These are phyloP conservation scores for Carex parvula DNA, from an alignment of 176 grass and related monocot genomes.

Conservation along the genomic window DNA sequence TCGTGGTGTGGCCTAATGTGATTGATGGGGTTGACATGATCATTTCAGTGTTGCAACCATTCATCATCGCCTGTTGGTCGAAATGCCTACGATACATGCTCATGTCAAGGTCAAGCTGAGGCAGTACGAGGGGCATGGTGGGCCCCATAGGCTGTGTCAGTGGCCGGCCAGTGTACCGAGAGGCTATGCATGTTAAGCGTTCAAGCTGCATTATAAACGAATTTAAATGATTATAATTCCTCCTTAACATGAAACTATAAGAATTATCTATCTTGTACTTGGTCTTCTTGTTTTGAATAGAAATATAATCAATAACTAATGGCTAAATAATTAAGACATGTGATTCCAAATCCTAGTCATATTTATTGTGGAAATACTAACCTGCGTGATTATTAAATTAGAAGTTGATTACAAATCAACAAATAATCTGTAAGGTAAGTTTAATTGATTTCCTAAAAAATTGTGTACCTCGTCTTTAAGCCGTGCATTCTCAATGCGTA, in stretches of 20 bases:
- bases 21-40: slow-evolving; percentile 31
- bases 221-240: background rate
- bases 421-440: slow-evolving; percentile 3
- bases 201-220: slow-evolving; percentile 54
- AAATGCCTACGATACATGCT: slow-evolving; percentile 74
- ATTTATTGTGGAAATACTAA: background rate
- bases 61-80: slow-evolving; percentile 37
- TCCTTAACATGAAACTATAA: background rate
- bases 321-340: background rate
- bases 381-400: background rate
- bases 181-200: slow-evolving; percentile 67
- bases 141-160: slow-evolving; percentile 34
- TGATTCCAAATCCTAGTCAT: background rate
- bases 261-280: background rate
- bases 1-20: slow-evolving; percentile 3
- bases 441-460: background rate
- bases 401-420: background rate
- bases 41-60: slow-evolving; percentile 41
- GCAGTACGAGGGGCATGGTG: slow-evolving; percentile 40
- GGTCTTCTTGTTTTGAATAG: background rate
- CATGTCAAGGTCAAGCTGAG: slow-evolving; percentile 85
- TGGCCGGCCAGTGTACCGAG: slow-evolving; percentile 45
- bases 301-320: background rate
- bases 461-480: slow-evolving; percentile 82
- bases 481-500: slow-evolving; percentile 82